These are phyloP conservation scores for Cenchrus americanus DNA, from an alignment of 176 grass and related monocot genomes.

Conservation along the genomic window DNA sequence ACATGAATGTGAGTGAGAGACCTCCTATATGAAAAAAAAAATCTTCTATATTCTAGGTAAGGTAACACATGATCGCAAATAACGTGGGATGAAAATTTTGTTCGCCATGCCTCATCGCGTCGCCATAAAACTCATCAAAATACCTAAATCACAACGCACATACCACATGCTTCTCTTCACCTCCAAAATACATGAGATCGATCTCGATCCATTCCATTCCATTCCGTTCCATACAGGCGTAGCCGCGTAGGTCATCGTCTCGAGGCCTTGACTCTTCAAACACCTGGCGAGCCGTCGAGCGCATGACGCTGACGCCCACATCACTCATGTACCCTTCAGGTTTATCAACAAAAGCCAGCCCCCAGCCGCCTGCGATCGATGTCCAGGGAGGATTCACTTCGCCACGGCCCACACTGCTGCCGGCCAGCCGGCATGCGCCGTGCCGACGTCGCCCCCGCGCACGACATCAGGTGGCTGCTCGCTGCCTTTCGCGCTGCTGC, in stretches of 20 bases:
- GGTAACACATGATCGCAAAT: too few species aligned
- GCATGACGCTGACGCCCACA: not conserved
- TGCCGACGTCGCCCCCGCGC: not conserved
- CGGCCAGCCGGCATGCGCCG: slow-evolving; percentile 2
- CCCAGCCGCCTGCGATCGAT: not conserved
- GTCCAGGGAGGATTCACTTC: slow-evolving; percentile 12
- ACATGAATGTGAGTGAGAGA: too few species aligned
- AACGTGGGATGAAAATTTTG: too few species aligned
- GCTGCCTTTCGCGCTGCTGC: not conserved
- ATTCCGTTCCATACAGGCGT: not conserved
- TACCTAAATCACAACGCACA: too few species aligned
- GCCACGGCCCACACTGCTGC: not conserved
- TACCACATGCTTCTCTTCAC: too few species aligned
- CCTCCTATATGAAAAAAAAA: too few species aligned
- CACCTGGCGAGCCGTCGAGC: too few species aligned
- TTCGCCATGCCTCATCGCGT: too few species aligned
- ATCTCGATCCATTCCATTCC: too few species aligned
- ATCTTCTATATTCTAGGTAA: too few species aligned
- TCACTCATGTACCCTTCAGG: not conserved
- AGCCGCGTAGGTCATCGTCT: not conserved
- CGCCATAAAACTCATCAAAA: too few species aligned
- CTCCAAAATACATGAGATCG: too few species aligned
- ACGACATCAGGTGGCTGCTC: not conserved
- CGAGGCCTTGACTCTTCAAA: not conserved
- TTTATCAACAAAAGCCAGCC: not conserved